phyloP scores from a whole-genome alignment of 2,329 filamentous ascomycete genomes.

The Coccinonectria pachysandricola region DNA sequence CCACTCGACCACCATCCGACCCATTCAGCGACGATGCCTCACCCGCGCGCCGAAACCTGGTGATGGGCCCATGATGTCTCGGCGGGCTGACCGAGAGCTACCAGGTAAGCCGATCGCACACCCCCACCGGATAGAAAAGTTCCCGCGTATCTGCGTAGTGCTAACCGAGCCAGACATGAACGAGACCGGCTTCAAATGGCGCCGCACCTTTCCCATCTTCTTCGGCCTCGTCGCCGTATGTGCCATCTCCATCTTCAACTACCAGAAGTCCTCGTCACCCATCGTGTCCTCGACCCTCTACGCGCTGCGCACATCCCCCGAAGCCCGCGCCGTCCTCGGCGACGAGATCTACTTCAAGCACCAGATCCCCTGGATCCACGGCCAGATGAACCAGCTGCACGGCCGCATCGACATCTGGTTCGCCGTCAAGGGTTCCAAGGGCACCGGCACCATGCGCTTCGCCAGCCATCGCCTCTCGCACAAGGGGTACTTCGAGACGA shows the following conservation, averaged over 20 bases:
- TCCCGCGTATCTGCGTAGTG: too few relatives aligned
- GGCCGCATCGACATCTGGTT: constrained; percentile 83
- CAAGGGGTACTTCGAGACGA: constrained; percentile 67
- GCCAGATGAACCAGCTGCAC: constrained; percentile 87
- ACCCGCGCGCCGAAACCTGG: constrained; percentile 47
- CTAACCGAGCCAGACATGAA: constrained; percentile 30
- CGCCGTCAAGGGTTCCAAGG: constrained; percentile 69
- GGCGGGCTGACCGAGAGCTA: constrained; percentile 54
- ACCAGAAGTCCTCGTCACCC: constrained; percentile 86
- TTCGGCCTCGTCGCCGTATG: constrained; percentile 57
- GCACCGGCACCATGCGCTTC: constrained; percentile 67
- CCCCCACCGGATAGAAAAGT: too few relatives aligned
- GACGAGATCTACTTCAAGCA: constrained; percentile 76
- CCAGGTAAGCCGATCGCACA: too few relatives aligned
- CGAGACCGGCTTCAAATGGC: constrained; percentile 47
- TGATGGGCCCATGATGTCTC: constrained; percentile 54
- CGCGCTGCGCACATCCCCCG: constrained; percentile 69
- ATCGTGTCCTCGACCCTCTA: constrained; percentile 85
- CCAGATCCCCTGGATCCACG: constrained; percentile 73
- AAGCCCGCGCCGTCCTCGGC: constrained; percentile 68
- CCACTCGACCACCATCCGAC: constrained; percentile 7
- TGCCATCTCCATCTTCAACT: constrained; percentile 92
- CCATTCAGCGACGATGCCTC: constrained; percentile 34
- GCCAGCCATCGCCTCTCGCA: constrained; percentile 56
- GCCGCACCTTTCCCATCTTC: constrained; percentile 73